Evolutionary conservation across 2,329 filamentous ascomycete genomes (phyloP), one percentile per base, ranked within the genome.

Genomic region (Pseudopithomyces chartarum): DNA sequence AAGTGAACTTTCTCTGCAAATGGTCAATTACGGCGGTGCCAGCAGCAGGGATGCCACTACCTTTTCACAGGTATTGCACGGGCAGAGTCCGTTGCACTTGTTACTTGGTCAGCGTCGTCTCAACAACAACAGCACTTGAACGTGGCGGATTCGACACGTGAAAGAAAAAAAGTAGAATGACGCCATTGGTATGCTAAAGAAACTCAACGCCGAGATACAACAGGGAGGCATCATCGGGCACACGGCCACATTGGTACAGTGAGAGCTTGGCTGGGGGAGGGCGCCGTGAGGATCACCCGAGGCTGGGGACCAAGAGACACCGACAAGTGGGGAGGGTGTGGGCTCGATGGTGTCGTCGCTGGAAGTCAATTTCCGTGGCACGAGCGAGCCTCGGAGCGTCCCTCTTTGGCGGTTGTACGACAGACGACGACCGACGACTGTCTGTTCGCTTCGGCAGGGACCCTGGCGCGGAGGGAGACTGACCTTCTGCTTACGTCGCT

Each of bases 401-500:
- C 26, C 17, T 29, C 8, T 29, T 8, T 29, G 26, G 26, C 19
- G 29, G 12, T 39, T 50, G 22, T 50, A 40, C 47, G 15, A 40
- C 33, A 17, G 26, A 29, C 26, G 26, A 29, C 26, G 26, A 29
- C 5, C 26, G 26, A 29, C 5, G 26, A 5, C 26, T 29, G 4
- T 4, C 26, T 29, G 5, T 4, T 8, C 4, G 26, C 4, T 29
- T 26, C 44, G 22, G 36, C 17, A 19, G 40, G 29, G 49, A 38
- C 10, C 45, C 46, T 54, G 58, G 55, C 45, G 59, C 47, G 50
- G 26, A n/a, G 8, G 17, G 7, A 47, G 34, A 65, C 82, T 79
- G 68, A 86, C 87, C 80, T 88, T 89, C 76, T 89, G 86, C 72
- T 89, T 89, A 59, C 86, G 82, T 57, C 82, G 80, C 74, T 87